Evolutionary conservation across 192 early-diverging fungal species (phyloP), one percentile per base, ranked within the genome.

Genomic region (Podila minutissima): DNA sequence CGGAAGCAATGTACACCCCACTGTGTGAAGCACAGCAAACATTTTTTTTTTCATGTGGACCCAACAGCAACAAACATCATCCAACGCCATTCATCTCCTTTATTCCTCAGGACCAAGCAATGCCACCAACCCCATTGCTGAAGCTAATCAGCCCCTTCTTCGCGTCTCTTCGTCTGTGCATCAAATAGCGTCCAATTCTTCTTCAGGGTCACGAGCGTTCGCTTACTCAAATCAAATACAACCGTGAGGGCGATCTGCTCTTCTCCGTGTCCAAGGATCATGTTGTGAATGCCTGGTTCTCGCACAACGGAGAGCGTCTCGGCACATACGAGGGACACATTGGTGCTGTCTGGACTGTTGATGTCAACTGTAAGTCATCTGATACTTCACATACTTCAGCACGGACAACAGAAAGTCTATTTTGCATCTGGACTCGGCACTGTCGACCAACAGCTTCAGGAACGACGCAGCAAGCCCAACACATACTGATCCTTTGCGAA

Each of bases 141-240:
- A 46, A 35, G 8, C 35, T 63, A 33, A 63, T 63, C 62, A 38
- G 17, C 17, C 37, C 8, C 10, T 9, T 28, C 51, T 46, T 19
- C 35, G 2, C 32, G 17, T 19, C 0, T 9, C 1, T 48, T 59
- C 46, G 28, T 28, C 26, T 5, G 0, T 37, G 59, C 19, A 75
- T 46, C 41, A 46, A 46, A 62, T 83, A 92, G 95, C 89, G 93
- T 83, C 98, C 98, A 46, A 97, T 98, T 87, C 89, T 99, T 59
- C 90, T 98, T 69, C 93, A 95, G 89, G 98, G 98, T 59, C 98
- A 99, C 87, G 91, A 90, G 59, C 95, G 98, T 88, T 92, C 98
- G 48, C 86, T 99, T 71, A 99, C 98, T 48, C 96, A 96, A 82
- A 92, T 99, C 85, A 95, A 95, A 83, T 99, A 98, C 92, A 99